phyloP scores from a whole-genome alignment of 305 asterid genomes.

The Ilex paraguariensis region DNA sequence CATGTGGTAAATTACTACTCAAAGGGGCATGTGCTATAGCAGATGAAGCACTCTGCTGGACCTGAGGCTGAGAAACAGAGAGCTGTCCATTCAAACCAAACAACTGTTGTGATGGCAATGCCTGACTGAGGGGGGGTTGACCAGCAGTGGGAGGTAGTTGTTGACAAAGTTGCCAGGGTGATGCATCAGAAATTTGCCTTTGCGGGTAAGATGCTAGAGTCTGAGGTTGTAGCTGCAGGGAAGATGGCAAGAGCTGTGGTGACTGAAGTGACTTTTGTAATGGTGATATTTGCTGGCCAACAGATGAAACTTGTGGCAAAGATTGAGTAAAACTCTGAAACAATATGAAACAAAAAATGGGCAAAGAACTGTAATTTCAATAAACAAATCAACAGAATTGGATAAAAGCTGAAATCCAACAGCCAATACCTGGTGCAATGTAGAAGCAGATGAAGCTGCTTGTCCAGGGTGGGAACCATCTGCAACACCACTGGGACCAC shows the following conservation, averaged over 20 bases:
- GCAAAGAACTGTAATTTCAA: constrained; percentile 2
- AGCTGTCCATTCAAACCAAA: constrained; percentile 43
- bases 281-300: constrained; percentile 43
- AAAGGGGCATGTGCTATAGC: constrained; percentile 44
- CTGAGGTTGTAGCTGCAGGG: constrained; percentile 44
- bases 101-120: constrained; percentile 42
- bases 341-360: constrained; percentile 4
- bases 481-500: constrained; percentile 37
- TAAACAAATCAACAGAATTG: not conserved
- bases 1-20: constrained; percentile 12
- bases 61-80: constrained; percentile 34
- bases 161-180: constrained; percentile 21
- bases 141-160: constrained; percentile 20
- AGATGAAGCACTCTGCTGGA: constrained; percentile 42
- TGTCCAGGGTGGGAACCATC: constrained; percentile 10
- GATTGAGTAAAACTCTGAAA: constrained; percentile 40
- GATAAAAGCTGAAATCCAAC: constrained; percentile 10
- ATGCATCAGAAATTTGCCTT: constrained; percentile 45
- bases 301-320: constrained; percentile 32
- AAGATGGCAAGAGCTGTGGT: constrained; percentile 43
- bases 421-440: not conserved
- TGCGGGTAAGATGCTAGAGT: constrained; percentile 39
- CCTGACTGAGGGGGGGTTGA: constrained; percentile 49
- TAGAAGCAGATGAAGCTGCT: not conserved
- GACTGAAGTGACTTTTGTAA: constrained; percentile 59